These are phyloP conservation scores for Amanita inopinata DNA, from an alignment of 768 basidiomycete genomes.

Conservation along the genomic window DNA sequence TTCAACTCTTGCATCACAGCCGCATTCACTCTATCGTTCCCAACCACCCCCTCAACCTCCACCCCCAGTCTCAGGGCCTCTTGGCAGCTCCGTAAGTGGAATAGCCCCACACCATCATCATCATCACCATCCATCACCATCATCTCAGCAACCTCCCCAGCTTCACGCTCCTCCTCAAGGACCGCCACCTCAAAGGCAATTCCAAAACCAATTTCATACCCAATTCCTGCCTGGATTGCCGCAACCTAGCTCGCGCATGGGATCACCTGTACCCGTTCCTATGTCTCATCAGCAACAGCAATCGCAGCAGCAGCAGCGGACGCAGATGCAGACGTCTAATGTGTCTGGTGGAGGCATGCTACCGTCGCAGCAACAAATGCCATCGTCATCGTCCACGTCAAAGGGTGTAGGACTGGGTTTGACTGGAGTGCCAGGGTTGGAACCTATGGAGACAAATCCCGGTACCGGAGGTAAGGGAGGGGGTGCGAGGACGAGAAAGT, in stretches of 20 bases:
- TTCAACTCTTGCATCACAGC: neutral
- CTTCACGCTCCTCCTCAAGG: conserved; percentile 3
- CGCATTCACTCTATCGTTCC: conserved; percentile 5
- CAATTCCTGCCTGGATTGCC: conserved; percentile 16
- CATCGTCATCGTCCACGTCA: neutral
- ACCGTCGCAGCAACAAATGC: neutral
- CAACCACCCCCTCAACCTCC: conserved; percentile 7
- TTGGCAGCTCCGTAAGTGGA: neutral
- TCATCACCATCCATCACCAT: conserved; percentile 7
- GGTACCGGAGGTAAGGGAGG: conserved; percentile 4
- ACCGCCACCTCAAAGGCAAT: conserved; percentile 17
- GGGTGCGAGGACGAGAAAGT: conserved; percentile 2
- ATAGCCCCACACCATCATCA: conserved; percentile 7
- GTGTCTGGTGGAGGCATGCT: neutral
- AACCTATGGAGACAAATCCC: conserved; percentile 6
- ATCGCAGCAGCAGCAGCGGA: neutral
- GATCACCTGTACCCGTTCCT: conserved; percentile 3
- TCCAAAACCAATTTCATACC: conserved; percentile 19
- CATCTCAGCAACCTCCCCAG: conserved; percentile 10
- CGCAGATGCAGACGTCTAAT: neutral
- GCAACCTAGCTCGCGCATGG: conserved; percentile 7
- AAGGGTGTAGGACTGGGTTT: conserved; percentile 1
- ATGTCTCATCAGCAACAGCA: conserved; percentile 9
- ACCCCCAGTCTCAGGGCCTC: neutral
- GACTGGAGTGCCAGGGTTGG: conserved; percentile 6